Evolutionary conservation across 108 stramenopile species (phyloP), one percentile per base, ranked within the genome.

Genomic region (Stephanodiscus triporus): DNA sequence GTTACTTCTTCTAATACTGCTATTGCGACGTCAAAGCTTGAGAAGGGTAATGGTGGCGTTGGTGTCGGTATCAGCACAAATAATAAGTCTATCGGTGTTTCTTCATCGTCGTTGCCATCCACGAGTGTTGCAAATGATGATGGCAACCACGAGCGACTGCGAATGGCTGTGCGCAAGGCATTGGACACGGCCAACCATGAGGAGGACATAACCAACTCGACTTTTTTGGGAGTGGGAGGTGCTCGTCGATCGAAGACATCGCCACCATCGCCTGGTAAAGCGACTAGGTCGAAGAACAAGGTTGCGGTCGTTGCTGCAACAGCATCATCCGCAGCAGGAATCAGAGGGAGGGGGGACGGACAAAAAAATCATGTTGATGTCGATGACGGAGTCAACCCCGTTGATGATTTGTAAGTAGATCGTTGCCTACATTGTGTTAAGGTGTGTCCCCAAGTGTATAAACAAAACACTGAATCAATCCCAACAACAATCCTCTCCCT

Each of bases 161-260:
- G 93, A 37, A 86, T 87, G 43, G 84, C 86, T 63, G 89, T 95
- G 2, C 88, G 93, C 24, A 89, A 88, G 34, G 93, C 90, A 47
- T 70, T 91, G 70, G 83, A 79, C 79, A 87, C 57, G 54, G 75
- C 48, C 50, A 84, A 70, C 75, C 85, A 61, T 36, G 90, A 94
- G 73, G 90, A 71, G 32, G 93, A 95, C 73, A 85, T 95, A 24
- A 90, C 89, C 32, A 90, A 92, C 32, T 95, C 93, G 11, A 86
- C 79, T 29, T 95, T 95, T 66, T 70, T 95, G 65, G 91, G 87
- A 38, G 81, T 45, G 43, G 43, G 16, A 17, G 61, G 36, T 57
- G 14, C 5, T 57, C 30, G 5, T 32, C 56, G 56, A 57, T 54
- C 26, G 16, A 45, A 0, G 16, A 16, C 70, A 50, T 59, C 66